Base-by-base conservation (phyloP, 2,329 filamentous ascomycete genomes). In the Trichoderma sp. region DNA sequence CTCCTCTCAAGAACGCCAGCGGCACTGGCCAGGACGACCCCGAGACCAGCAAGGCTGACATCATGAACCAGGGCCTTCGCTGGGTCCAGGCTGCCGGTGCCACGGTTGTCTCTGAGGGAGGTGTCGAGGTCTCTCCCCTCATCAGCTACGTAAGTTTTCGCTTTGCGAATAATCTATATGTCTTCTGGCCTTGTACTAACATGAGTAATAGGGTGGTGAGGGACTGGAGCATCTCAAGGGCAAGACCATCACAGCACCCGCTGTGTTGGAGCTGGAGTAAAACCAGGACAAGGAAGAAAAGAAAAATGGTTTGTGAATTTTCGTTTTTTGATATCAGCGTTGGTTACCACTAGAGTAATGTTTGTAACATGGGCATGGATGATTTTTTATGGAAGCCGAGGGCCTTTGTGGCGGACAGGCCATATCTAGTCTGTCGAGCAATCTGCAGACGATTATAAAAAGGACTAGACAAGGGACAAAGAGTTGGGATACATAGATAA, bases 11-110 rank as follows among this genome's bases (percentile, higher is more conserved):
- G 89, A 99, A 99, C 77, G 87, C 85, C 39, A 86, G 85, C 71
- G 93, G 94, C 66, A 94, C 92, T 51, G 93, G 92, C 37, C 92
- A 97, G 82, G 96, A 99, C 77, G 93, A 97, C 79, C 92, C 93
- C 13, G 94, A 97, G 74, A 99, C 96, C 61, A 97, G 94, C 85
- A 93, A 90, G 82, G 85, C 84, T 73, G 93, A 98, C 78, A 96
- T 98, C 78, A 91, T 97, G 89, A 83, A 85, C 56, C 96, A 98
- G 82, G 96, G 96, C 55, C 89, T 89, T 81, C 90, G 92, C 75
- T 99, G 96, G 94, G 83, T 92, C 59, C 83, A 93, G 80, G 89
- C 87, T 67, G 93, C 91, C 8, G 96, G 95, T 59, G 94, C 89
- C 30, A 86, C 86, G 10, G 89, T 97, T 51, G 86, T 89, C 49